phyloP scores from a whole-genome alignment of 2,329 filamentous ascomycete genomes.

The Chrysoporthe deuterocubensis region DNA sequence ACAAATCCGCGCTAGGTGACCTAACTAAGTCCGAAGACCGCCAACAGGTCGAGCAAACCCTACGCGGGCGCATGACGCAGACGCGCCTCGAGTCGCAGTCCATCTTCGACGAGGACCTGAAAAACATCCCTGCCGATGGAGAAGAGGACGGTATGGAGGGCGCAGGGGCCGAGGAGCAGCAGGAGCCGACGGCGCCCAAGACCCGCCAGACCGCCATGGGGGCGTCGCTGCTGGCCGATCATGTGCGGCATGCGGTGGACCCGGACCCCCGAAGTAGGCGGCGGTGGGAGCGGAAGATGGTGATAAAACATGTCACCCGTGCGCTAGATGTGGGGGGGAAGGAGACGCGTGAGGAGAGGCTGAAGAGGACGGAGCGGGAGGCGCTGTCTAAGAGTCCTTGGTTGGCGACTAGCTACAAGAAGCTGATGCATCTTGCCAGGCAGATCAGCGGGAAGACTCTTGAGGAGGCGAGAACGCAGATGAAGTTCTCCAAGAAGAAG shows the following conservation, averaged over 20 bases:
- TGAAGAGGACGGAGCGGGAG: conserved; percentile 67
- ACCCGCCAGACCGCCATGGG: conserved; percentile 33
- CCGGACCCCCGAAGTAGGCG: conserved; percentile 74
- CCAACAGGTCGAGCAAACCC: conserved; percentile 47
- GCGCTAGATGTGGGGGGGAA: conserved; percentile 63
- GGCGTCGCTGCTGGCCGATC: conserved; percentile 48
- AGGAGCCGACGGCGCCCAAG: conserved; percentile 43
- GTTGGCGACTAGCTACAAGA: conserved; percentile 88
- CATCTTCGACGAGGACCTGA: conserved; percentile 65
- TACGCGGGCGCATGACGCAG: conserved; percentile 48
- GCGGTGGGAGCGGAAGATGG: conserved; percentile 82
- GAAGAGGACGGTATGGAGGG: neutral
- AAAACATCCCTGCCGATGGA: conserved; percentile 35
- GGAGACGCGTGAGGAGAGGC: conserved; percentile 62
- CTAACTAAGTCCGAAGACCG: conserved; percentile 38
- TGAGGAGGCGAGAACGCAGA: conserved; percentile 90
- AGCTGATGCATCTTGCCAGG: conserved; percentile 80
- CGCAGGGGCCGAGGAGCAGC: conserved; percentile 23
- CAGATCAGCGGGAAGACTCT: conserved; percentile 94
- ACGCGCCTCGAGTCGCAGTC: conserved; percentile 54
- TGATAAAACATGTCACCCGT: conserved; percentile 74
- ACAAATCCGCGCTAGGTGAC: conserved; percentile 28
- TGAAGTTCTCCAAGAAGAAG: conserved; percentile 95
- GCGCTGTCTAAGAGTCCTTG: conserved; percentile 65
- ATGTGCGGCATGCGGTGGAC: conserved; percentile 69